phyloP scores from a whole-genome alignment of 352 stramenopile genomes.

The Pythium apleroticum region DNA sequence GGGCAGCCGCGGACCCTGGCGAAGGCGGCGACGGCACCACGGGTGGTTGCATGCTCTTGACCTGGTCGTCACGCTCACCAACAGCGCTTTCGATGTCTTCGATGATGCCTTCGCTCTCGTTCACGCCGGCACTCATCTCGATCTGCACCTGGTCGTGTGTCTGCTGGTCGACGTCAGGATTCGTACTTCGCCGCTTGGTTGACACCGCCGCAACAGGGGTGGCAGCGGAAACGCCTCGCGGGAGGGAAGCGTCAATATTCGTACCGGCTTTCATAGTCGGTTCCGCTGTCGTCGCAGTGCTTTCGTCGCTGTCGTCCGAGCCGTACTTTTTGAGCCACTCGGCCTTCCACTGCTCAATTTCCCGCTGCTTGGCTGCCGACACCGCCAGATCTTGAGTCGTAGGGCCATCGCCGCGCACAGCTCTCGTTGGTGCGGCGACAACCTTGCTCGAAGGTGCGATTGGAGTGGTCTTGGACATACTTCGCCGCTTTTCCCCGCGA shows the following conservation, averaged over 20 bases:
- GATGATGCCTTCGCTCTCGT: constrained; percentile 58
- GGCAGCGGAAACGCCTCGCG: not conserved
- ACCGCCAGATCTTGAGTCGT: constrained; percentile 13
- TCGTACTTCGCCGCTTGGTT: not conserved
- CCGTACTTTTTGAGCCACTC: constrained; percentile 45
- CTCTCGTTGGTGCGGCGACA: constrained; percentile 13
- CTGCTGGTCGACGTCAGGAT: constrained; percentile 9
- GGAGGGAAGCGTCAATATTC: too few relatives aligned
- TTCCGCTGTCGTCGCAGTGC: not conserved
- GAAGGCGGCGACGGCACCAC: not conserved
- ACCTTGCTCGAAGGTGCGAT: constrained; percentile 29
- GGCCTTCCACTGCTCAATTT: constrained; percentile 41
- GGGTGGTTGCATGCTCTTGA: not conserved
- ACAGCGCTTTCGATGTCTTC: constrained; percentile 32
- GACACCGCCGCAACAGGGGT: not conserved
- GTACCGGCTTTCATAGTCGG: not conserved
- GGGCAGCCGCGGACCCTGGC: not conserved
- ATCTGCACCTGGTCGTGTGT: constrained; percentile 31
- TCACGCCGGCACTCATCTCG: constrained; percentile 36
- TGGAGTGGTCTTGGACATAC: constrained; percentile 23
- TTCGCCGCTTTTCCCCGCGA: constrained; percentile 34
- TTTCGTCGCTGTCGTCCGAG: constrained; percentile 29
- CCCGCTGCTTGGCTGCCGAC: constrained; percentile 30
- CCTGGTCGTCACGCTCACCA: not conserved
- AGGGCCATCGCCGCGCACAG: constrained; percentile 15